These are phyloP conservation scores for Mycosphaerella sp. DNA, from an alignment of 2,329 filamentous ascomycete species.

Conservation along the genomic window DNA sequence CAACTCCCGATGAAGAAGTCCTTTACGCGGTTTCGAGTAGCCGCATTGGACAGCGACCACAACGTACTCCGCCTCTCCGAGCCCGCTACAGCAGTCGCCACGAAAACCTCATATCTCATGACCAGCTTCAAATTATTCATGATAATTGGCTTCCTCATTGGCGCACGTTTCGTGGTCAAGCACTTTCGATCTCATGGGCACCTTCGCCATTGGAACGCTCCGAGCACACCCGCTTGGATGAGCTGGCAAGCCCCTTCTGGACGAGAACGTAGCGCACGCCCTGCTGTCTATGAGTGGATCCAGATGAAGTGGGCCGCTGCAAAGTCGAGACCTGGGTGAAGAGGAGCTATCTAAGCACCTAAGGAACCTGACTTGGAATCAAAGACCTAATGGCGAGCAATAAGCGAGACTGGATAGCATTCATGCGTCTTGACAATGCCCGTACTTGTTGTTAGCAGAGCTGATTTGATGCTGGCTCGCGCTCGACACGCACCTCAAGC, in stretches of 20 bases:
- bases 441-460: too few relatives aligned
- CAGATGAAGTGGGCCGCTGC: conserved; percentile 16
- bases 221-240: conserved; percentile 9
- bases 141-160: conserved; percentile 18
- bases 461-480: too few relatives aligned
- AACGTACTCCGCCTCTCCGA: conserved; percentile 21
- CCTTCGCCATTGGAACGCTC: conserved; percentile 5
- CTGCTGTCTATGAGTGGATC: conserved; percentile 16
- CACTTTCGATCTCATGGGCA: conserved; percentile 13
- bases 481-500: too few relatives aligned
- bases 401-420: too few relatives aligned
- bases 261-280: conserved; percentile 1
- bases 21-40: conserved; percentile 19
- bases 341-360: background rate
- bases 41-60: conserved; percentile 22
- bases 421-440: too few relatives aligned
- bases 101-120: conserved; percentile 16
- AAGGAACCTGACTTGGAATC: too few relatives aligned
- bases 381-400: too few relatives aligned
- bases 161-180: conserved; percentile 15
- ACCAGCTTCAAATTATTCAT: conserved; percentile 20
- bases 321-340: conserved; percentile 6
- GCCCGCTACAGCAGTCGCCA: background rate
- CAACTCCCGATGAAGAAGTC: conserved; percentile 1
- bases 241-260: conserved; percentile 6